A percentile compares a stretch with the other conserved stretches of the same genome.
Evolutionary conservation across 495 filamentous ascomycete genomes (phyloP).

Genomic region (Podospora pseudoanserina): DNA sequence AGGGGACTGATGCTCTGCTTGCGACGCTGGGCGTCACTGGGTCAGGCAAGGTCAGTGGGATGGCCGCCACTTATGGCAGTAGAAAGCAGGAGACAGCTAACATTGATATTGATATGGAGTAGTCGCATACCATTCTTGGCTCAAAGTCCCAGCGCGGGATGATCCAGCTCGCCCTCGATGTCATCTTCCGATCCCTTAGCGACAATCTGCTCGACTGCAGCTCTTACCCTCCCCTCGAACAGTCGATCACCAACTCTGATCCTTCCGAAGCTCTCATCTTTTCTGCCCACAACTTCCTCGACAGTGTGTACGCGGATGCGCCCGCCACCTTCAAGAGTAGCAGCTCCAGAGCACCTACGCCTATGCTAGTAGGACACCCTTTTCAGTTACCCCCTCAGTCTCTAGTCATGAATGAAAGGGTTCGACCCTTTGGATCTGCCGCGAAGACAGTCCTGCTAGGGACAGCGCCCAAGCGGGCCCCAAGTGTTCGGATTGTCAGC

Average conservation of each 20-base stretch:
- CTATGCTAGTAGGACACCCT: conserved; percentile 65
- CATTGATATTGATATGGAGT: neutral
- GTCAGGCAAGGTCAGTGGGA: conserved; percentile 75
- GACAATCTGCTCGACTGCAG: conserved; percentile 61
- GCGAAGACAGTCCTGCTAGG: neutral
- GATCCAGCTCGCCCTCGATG: conserved; percentile 85
- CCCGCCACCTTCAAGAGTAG: conserved; percentile 48
- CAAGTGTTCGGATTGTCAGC: conserved; percentile 40
- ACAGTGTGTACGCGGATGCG: conserved; percentile 71
- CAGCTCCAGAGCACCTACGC: conserved; percentile 73
- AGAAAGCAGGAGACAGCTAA: neutral
- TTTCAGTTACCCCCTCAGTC: conserved; percentile 34
- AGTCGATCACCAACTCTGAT: conserved; percentile 71
- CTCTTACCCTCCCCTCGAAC: conserved; percentile 58
- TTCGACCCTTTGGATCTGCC: neutral
- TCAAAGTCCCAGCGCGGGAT: conserved; percentile 81
- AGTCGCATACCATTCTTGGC: conserved; percentile 97
- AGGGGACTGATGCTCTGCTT: conserved; percentile 82
- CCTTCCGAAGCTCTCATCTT: conserved; percentile 80
- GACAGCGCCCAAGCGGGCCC: conserved; percentile 10
- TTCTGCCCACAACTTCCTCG: conserved; percentile 72
- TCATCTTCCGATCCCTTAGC: conserved; percentile 76
- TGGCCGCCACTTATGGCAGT: neutral
- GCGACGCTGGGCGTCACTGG: conserved; percentile 94
- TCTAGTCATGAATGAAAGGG: conserved; percentile 15